Evolutionary conservation across 2,329 filamentous ascomycete genomes (phyloP).

Genomic region (Fusarium burgessii): DNA sequence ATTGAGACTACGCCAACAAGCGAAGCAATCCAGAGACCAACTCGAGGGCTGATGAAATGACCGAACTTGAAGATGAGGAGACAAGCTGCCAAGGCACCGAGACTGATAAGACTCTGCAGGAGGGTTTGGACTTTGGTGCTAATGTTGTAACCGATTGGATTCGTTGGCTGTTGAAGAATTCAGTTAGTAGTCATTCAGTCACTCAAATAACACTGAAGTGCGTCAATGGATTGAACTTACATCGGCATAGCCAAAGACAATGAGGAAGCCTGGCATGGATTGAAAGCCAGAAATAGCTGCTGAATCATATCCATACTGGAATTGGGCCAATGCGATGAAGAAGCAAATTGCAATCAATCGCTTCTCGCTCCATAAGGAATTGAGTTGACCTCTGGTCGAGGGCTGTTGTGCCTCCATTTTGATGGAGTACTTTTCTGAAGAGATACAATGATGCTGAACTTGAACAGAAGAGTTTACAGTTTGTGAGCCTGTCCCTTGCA

Average conservation of each 20-base stretch:
- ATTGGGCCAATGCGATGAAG: neutral
- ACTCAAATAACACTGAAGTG: accelerated
- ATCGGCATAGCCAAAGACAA: neutral
- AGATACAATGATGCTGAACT: no score
- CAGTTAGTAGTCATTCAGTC: neutral
- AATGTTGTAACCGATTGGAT: neutral
- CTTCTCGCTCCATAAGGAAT: neutral
- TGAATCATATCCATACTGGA: neutral
- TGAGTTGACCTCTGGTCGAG: neutral
- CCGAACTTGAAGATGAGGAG: neutral
- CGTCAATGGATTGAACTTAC: neutral
- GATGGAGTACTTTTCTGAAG: neutral
- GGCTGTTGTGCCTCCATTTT: neutral
- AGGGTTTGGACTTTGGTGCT: neutral
- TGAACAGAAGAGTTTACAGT: neutral
- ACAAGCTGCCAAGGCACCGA: neutral
- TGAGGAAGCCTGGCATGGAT: neutral
- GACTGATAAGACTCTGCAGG: neutral
- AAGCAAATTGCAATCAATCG: neutral
- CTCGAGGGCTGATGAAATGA: neutral
- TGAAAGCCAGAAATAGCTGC: neutral
- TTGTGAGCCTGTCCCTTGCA: neutral
- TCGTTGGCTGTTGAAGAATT: neutral
- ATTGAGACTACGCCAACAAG: neutral
- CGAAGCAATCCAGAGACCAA: neutral